Evolutionary conservation across 2,329 filamentous ascomycete genomes (phyloP).

Genomic region (Cyclaneusma minus): DNA sequence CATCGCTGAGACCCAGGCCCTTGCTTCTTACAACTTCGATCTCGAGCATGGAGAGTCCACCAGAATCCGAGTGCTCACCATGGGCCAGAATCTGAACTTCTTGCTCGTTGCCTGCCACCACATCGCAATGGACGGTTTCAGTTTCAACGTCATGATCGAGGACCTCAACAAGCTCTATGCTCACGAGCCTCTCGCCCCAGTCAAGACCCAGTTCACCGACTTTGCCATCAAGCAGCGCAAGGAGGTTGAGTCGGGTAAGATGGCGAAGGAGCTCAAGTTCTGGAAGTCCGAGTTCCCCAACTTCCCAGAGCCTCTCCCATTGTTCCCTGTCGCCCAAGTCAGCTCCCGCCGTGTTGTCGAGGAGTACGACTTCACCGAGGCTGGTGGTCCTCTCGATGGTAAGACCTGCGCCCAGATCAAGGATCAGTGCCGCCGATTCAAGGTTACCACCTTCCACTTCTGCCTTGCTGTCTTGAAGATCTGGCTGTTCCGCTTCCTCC

Average conservation of each 20-base stretch:
- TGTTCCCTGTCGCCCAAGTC: background rate
- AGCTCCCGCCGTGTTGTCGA: background rate
- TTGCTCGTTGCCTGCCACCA: slow-evolving; percentile 12
- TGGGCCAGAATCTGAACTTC: slow-evolving; percentile 6
- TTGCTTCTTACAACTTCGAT: slow-evolving; percentile 6
- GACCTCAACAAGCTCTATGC: slow-evolving; percentile 13
- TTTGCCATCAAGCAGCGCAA: background rate
- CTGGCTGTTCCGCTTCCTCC: slow-evolving; percentile 20
- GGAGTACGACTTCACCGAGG: background rate
- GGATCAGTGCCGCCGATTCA: slow-evolving; percentile 9
- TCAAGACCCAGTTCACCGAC: slow-evolving; percentile 1
- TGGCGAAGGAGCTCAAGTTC: background rate
- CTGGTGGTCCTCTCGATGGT: background rate
- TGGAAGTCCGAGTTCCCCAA: slow-evolving; percentile 2
- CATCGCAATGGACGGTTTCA: slow-evolving; percentile 13
- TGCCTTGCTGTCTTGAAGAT: slow-evolving; percentile 25
- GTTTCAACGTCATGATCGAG: slow-evolving; percentile 10
- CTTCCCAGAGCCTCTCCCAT: slow-evolving; percentile 1
- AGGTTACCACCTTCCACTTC: slow-evolving; percentile 28
- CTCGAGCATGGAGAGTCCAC: slow-evolving; percentile 8
- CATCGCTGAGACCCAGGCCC: too few relatives aligned
- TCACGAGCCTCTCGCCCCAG: slow-evolving; percentile 1
- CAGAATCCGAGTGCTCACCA: slow-evolving; percentile 7
- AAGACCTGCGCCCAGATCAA: slow-evolving; percentile 10
- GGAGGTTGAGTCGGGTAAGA: background rate